Base-by-base conservation (phyloP, 768 basidiomycete species). In the Bullera alba region DNA sequence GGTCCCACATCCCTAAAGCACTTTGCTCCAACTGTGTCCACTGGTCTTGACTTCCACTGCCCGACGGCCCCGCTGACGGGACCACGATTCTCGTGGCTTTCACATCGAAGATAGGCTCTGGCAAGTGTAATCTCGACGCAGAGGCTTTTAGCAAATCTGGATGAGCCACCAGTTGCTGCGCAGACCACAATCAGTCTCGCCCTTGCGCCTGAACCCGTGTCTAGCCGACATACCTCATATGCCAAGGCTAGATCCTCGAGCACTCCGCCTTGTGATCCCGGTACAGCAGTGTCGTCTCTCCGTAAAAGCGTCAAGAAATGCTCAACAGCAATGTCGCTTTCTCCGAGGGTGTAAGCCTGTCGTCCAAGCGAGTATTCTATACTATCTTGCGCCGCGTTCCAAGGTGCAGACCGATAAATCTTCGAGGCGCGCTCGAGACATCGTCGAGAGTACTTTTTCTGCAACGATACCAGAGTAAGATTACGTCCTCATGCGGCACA, bases 171-270 rank as follows among this genome's bases (percentile, higher is more conserved):
- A 86, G 77, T 73, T 93, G 89, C 89, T 92, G 48, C 2, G 14
- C 4, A 10, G 10, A 27, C 54, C 38, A 57, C 37, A 36, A 28
- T 16, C 19, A 28, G 12, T n/a, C 36, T 4, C 6, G 12, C 0
- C 12, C 29, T 28, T n/a, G 12, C 29, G 28, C 4, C 16, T 7
- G 29, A 7, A n/a, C n/a, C 5, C n/a, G 5, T 3, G 14, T 12
- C 16, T 1, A 26, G 21, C 78, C 50, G 67, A n/a, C n/a, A n/a
- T n/a, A 92, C 91, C 65, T 82, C 79, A 61, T 86, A 85, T 4
- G 95, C 88, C 14, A 90, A 81, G 21, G 81, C 79, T 63, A 97
- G 87, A 73, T 99, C 93, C 51, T 93, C 87, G 29, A 96, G 67
- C 5, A 87, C 76, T 51, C 82, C 84, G 50, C 84, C 85, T 39